A percentile compares a stretch with the other conserved stretches of the same genome.
phyloP scores from a whole-genome alignment of 1,284 basidiomycete genomes.

The Stygiomarasmius scandens region DNA sequence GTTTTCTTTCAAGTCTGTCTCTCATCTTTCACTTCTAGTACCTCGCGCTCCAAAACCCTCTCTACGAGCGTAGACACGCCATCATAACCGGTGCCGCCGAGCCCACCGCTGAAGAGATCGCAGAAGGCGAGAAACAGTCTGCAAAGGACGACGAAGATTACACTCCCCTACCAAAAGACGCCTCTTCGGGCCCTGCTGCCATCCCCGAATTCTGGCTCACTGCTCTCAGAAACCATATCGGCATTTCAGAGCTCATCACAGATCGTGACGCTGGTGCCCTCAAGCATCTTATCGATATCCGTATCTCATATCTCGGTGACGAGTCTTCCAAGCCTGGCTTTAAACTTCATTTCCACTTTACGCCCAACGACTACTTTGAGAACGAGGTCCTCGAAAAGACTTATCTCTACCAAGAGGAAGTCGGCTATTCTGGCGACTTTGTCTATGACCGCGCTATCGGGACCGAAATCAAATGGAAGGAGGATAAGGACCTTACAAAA shows the following conservation, averaged over 20 bases:
- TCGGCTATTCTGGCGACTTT: slow-evolving; percentile 94
- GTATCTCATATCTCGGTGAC: slow-evolving; percentile 62
- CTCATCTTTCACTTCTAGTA: slow-evolving; percentile 57
- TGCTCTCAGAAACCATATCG: slow-evolving; percentile 89
- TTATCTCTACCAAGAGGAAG: slow-evolving; percentile 93
- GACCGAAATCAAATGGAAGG: slow-evolving; percentile 94
- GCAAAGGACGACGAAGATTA: slow-evolving; percentile 72
- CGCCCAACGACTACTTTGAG: slow-evolving; percentile 86
- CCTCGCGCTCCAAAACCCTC: slow-evolving; percentile 80
- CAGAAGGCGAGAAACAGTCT: slow-evolving; percentile 73
- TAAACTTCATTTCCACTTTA: slow-evolving; percentile 87
- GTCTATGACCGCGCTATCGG: slow-evolving; percentile 94
- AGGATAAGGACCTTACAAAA: slow-evolving; percentile 97
- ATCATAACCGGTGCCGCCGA: slow-evolving; percentile 82
- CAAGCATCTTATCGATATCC: slow-evolving; percentile 70
- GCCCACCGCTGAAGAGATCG: slow-evolving; percentile 84
- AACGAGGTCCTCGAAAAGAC: slow-evolving; percentile 89
- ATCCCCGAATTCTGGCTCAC: slow-evolving; percentile 99
- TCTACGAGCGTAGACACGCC: slow-evolving; percentile 85
- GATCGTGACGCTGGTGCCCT: slow-evolving; percentile 87
- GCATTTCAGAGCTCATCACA: slow-evolving; percentile 88
- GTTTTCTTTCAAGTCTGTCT: slow-evolving; percentile 16
- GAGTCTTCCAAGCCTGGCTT: slow-evolving; percentile 77
- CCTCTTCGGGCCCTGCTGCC: slow-evolving; percentile 45
- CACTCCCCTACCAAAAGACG: slow-evolving; percentile 55